Base-by-base conservation (phyloP, 2,329 filamentous ascomycete genomes). In the Clonostachys rosea region DNA sequence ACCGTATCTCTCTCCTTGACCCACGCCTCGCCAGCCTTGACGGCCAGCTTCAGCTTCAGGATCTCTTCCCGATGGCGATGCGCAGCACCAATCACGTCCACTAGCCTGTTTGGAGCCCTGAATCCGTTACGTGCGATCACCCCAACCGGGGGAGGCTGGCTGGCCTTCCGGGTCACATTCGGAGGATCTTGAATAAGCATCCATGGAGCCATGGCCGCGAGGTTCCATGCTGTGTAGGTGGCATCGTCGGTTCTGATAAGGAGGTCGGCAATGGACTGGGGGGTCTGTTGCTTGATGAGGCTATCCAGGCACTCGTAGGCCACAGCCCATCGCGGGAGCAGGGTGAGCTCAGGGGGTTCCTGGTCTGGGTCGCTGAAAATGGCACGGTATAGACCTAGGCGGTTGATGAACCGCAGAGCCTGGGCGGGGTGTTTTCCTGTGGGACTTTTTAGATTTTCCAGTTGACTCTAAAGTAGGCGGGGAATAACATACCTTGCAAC, bases 161-260 rank as follows among this genome's bases (percentile, higher is more conserved):
- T 64, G 43, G 68, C 61, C 58, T 81, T 86, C 42, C 69, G 67
- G 37, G 70, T 71, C 12, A 62, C 60, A 9, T 63, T 67, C 30
- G 66, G 59, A 60, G 74, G 56, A 52, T 68, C 61, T 52, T 68
- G 48, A 8, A 76, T 54, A 69, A 71, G 59, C 70, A 81, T 60
- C 84, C 89, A 96, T 1, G 91, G 91, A 13, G 81, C 76, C 20
- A 95, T 65, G 6, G 89, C 84, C 3, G 84, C 81, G 17, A 95
- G 74, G 16, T 87, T 71, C 91, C 91, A 96, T 7, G 86, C 79
- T 41, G 86, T 71, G 61, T 87, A 91, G n/a, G 67, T 61, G 16
- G 86, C 85, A 44, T 88, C 81, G 1, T 79, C 67, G 45, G 82
- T 79, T 13, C 74, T 75, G 10, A 91, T 65, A 2, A 95, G 73